Conservation (phyloP, 2,329 filamentous ascomycete genomes). For the Waltergamsia citrina region DNA sequence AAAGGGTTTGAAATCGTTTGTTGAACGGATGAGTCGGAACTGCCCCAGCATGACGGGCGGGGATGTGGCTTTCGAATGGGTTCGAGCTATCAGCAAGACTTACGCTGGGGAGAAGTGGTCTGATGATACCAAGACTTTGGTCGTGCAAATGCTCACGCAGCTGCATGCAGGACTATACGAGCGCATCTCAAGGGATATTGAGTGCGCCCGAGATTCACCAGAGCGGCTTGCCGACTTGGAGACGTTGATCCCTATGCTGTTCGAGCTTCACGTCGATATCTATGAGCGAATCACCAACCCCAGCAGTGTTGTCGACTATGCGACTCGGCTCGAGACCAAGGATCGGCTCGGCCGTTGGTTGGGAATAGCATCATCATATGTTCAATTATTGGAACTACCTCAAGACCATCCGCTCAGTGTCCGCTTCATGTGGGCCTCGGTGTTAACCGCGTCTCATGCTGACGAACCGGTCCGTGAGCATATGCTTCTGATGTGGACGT, state of each 20-base stretch:
- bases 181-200: constrained; percentile 32
- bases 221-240: constrained; percentile 24
- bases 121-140: constrained; percentile 43
- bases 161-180: constrained; percentile 43
- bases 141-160: constrained; percentile 46
- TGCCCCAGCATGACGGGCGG: constrained; percentile 40
- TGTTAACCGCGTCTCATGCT: constrained; percentile 40
- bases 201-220: constrained; percentile 12
- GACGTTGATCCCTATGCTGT: constrained; percentile 44
- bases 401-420: constrained; percentile 29
- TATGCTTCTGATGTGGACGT: constrained; percentile 48
- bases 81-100: constrained; percentile 36
- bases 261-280: constrained; percentile 53
- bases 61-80: constrained; percentile 51
- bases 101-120: constrained; percentile 50
- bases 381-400: constrained; percentile 22
- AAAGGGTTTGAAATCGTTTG: constrained; percentile 42
- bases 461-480: constrained; percentile 47
- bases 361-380: constrained; percentile 34
- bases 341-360: constrained; percentile 42
- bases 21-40: constrained; percentile 31
- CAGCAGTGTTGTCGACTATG: constrained; percentile 41
- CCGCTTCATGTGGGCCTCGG: constrained; percentile 49
- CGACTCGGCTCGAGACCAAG: constrained; percentile 37
- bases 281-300: constrained; percentile 50